Percentiles rank a stretch among this genome's conserved stretches.
phyloP scores from a whole-genome alignment of 306 rosid species.

The Nissolia schottii region DNA sequence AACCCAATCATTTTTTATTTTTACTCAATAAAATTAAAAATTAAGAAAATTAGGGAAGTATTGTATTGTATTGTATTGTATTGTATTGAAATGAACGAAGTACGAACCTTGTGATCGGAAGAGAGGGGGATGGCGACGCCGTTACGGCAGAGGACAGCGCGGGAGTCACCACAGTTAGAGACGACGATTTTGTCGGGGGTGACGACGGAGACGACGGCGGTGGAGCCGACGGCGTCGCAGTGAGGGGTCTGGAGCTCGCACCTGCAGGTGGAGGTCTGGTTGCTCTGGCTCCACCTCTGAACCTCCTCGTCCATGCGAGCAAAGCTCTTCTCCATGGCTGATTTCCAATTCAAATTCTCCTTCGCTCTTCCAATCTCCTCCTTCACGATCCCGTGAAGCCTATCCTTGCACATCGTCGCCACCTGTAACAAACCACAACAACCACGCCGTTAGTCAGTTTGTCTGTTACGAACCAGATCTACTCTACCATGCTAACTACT shows the following conservation, averaged over 20 bases:
- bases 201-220: conserved; percentile 62
- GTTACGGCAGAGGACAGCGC: conserved; percentile 70
- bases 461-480: background rate
- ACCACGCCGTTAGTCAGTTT: too few species aligned
- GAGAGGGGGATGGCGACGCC: conserved; percentile 62
- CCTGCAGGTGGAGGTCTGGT: conserved; percentile 22
- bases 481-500: background rate
- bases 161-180: conserved; percentile 82
- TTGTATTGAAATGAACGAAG: too few species aligned
- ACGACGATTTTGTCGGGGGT: conserved; percentile 62
- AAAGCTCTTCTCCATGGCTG: conserved; percentile 35
- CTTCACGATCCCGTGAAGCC: conserved; percentile 27
- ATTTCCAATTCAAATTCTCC: conserved; percentile 27
- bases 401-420: conserved; percentile 38
- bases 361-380: conserved; percentile 1
- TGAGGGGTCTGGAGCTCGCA: conserved; percentile 62
- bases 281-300: conserved; percentile 12
- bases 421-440: conserved; percentile 11
- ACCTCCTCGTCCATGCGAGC: conserved; percentile 40
- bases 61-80: too few species aligned
- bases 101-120: conserved; percentile 85
- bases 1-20: background rate
- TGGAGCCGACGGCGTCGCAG: conserved; percentile 84
- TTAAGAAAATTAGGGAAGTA: background rate
- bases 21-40: background rate